Evolutionary conservation across 495 filamentous ascomycete species (phyloP), one percentile per base, ranked within the genome.

Genomic region (Niebla homalea): DNA sequence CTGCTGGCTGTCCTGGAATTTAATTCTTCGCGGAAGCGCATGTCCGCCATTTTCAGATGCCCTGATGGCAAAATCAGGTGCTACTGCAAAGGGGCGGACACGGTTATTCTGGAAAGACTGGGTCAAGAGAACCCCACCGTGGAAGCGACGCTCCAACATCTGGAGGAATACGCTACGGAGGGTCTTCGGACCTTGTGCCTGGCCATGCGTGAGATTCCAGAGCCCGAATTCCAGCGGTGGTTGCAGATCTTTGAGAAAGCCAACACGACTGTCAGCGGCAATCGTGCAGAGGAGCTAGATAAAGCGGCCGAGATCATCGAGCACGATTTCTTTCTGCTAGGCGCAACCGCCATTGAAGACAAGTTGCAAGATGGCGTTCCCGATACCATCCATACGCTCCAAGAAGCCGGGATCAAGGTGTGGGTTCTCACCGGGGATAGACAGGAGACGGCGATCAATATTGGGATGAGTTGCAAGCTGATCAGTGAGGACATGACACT

Each of bases 371-470:
- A 99, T 61, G 93, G 93, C 49, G 93, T 99, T 4, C 93, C 93
- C 4, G 93, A 99, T 63, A 99, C 93, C 2, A 99, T 99, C 54
- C 88, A 97, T 66, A 96, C 90, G 0, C 76, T 99, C 10, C 93
- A 99, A 62, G 85, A 87, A 50, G 93, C 93, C 19, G 92, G 92
- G 25, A 97, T 99, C 66, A 99, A 99, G 69, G 80, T 99, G 41
- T 99, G 93, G 92, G 93, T 99, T 19, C 67, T 99, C 63, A 99
- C 93, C 36, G 93, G 93, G 59, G 93, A 99, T 71, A 76, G 93
- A 60, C 93, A 99, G 63, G 93, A 99, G 63, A 99, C 93, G 43
- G 93, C 93, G 44, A 99, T 99, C 70, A 99, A 99, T 61, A 99
- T 99, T 59, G 93, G 93, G 50, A 99, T 99, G 93, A 94, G 87